Evolutionary conservation across 805 yeast genomes (phyloP), one percentile per base, ranked within the genome.

Genomic region (Candida ascalaphidarum): DNA sequence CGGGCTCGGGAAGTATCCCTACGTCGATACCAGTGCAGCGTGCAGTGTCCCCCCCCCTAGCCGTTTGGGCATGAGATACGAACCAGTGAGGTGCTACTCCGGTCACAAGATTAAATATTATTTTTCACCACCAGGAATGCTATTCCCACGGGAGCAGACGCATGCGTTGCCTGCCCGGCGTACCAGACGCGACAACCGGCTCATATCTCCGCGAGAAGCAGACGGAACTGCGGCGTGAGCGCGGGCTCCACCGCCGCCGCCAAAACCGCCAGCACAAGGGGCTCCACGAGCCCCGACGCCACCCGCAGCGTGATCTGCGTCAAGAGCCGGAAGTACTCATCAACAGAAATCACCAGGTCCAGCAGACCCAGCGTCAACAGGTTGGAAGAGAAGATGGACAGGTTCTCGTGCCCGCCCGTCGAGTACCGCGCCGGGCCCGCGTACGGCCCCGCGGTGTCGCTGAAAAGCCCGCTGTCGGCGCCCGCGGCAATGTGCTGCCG

Each of bases 241-340:
- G 40, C 46, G 7, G 37, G 41, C 32, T 50, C 56, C n/a, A 59
- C 61, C 23, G 59, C 41, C 17, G 50, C 52, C 23, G 42, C 37
- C 28, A 55, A 36, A 4, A 55, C 36, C 32, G 58, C 37, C 18
- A 35, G 33, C 14, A 50, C 39, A 29, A 62, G 58, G 14, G 69
- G 69, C 28, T 58, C 62, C 9, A 58, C 43, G 23, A 62, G 38
- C 3, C 68, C 68, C n/a, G 29, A 27, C n/a, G 44, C 44, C 3
- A 60, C 37, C 13, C 65, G 30, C 21, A 40, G 39, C 21, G 52
- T 27, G 3, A 56, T 43, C 24, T 51, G 56, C 26, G 39, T 39
- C 18, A 59, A 32, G 5, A 48, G 32, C 28, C 43, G 41, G 18
- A 43, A 20, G 35, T 59, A 61, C 31, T 60, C 66, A 17, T 60